These are phyloP conservation scores for Rosa persica DNA, from an alignment of 306 rosid genomes.

Conservation along the genomic window DNA sequence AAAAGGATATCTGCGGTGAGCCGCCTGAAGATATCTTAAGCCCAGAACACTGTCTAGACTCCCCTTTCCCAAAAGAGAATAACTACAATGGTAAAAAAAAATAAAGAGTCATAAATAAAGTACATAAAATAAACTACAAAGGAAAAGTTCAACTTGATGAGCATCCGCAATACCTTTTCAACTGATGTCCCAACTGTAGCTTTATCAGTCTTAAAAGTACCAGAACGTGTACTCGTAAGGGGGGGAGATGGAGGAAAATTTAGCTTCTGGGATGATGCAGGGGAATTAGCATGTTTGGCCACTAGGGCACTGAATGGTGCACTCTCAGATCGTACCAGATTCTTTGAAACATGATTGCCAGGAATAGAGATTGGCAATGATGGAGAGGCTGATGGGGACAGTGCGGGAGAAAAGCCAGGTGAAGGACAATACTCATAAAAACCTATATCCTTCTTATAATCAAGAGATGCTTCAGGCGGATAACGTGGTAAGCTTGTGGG, in stretches of 20 bases:
- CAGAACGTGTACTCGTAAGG: constrained; percentile 31
- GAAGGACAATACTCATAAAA: constrained; percentile 66
- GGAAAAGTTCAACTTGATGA: constrained; percentile 1
- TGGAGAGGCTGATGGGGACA: constrained; percentile 53
- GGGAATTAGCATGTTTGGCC: constrained; percentile 41
- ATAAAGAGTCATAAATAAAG: constrained; percentile 21
- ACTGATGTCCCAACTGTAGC: constrained; percentile 39
- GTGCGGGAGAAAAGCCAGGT: constrained; percentile 35
- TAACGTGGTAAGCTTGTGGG: constrained; percentile 72
- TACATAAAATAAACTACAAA: constrained; percentile 7
- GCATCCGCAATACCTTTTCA: constrained; percentile 60
- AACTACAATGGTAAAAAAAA: constrained; percentile 28
- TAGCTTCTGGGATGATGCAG: constrained; percentile 41
- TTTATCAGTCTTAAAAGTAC: constrained; percentile 45
- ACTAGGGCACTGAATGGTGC: constrained; percentile 62
- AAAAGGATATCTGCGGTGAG: constrained; percentile 54
- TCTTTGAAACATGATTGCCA: constrained; percentile 44
- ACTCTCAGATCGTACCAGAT: constrained; percentile 72
- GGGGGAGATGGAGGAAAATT: constrained; percentile 68
- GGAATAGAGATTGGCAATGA: constrained; percentile 60
- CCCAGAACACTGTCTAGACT: constrained; percentile 50
- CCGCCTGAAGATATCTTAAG: constrained; percentile 48
- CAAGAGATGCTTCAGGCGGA: constrained; percentile 52
- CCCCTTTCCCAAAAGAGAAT: constrained; percentile 60
- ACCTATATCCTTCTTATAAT: constrained; percentile 47